Base-by-base conservation (phyloP, 768 basidiomycete species). In the Collybiopsis confluens region DNA sequence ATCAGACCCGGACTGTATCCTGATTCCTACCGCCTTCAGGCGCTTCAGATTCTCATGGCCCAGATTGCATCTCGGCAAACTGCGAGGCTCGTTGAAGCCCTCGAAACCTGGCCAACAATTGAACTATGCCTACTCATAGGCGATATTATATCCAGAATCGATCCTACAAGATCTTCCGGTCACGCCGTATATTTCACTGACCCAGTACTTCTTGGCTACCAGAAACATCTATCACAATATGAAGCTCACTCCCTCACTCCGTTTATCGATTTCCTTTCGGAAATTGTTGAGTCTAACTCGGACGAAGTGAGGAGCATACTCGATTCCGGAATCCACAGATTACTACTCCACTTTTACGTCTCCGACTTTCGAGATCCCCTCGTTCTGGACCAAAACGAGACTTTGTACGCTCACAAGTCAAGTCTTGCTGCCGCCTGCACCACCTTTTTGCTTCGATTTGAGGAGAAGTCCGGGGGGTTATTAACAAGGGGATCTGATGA, bases 31-130 rank as follows among this genome's bases (percentile, higher is more conserved):
- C 37, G 41, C 23, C 37, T n/a, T 24, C 38, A 30, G 1, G 50
- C 50, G 24, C 18, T 52, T 11, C 38, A 43, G 15, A 16, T 52
- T 4, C 26, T 52, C 4, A 10, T 52, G 9, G 38, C 4, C 16
- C 50, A 52, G 23, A 42, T 52, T n/a, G 50, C 38, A 10, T 52
- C 50, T 41, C 41, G 38, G 18, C 33, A 16, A 7, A 52, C 38
- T 6, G 16, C n/a, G 8, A 16, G 28, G 6, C 50, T 52, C 9
- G 1, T 52, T 4, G 8, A 35, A 18, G 50, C 40, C 13, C 11
- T 52, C 16, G 26, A 11, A 2, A 21, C 24, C 13, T 52, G 50
- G 50, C 26, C 38, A 30, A 2, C 33, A 20, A n/a, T 42, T 20
- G 50, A 52, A 20, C 16, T 41, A 6, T 15, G 33, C 7, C 18